phyloP scores from a whole-genome alignment of 2,329 filamentous ascomycete genomes.

The Botrytis medusae region DNA sequence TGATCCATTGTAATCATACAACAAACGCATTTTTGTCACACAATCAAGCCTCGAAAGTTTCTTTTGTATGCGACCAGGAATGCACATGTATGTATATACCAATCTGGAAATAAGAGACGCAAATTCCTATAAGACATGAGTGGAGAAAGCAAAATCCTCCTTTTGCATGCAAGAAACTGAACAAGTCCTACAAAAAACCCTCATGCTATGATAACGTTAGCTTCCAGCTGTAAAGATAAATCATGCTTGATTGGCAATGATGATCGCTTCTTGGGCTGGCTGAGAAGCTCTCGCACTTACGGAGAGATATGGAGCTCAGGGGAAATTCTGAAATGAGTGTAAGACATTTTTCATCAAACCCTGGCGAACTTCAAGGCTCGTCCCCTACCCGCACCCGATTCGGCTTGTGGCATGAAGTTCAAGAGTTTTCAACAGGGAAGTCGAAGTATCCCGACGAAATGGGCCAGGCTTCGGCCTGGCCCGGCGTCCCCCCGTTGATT shows the following conservation, averaged over 20 bases:
- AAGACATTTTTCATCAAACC: slow-evolving; percentile 12
- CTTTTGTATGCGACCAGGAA: neutral
- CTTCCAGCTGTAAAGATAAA: neutral
- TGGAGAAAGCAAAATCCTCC: neutral
- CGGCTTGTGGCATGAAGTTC: neutral
- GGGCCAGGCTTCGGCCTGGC: neutral
- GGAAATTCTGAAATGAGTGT: neutral
- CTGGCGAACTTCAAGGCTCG: neutral
- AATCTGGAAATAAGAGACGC: neutral
- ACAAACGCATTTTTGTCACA: neutral
- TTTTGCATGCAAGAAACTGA: neutral
- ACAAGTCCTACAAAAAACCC: neutral
- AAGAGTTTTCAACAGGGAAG: neutral
- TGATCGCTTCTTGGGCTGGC: neutral
- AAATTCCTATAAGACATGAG: neutral
- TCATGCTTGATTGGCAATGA: neutral
- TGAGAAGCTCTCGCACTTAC: neutral
- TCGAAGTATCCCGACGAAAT: slow-evolving; percentile 5
- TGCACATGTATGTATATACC: neutral
- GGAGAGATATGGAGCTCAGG: neutral
- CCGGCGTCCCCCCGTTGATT: neutral
- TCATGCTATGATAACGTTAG: neutral
- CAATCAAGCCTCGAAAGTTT: neutral
- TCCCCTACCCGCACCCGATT: neutral
- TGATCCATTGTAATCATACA: neutral